Base-by-base conservation (phyloP, 345 rosid species). In the Aurinia saxatilis region DNA sequence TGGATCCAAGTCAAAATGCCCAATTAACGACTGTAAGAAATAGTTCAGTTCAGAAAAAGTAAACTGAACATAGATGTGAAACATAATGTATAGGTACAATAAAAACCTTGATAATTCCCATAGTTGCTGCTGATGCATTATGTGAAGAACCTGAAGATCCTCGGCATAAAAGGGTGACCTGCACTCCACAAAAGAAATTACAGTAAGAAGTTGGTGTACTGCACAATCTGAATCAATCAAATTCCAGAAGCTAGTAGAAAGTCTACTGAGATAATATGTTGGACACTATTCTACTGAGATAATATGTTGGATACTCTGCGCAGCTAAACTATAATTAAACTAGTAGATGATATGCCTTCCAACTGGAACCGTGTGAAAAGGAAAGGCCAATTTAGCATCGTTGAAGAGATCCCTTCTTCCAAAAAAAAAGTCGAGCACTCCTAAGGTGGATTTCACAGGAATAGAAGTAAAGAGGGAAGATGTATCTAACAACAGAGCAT, bases 1-100 rank as follows among this genome's bases (percentile, higher is more conserved):
- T 0, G 97, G 99, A 66, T 95, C 99, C 73, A 95, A 76, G 83
- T 95, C 99, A 70, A 95, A 95, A 70, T 95, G 99, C 48, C 99
- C 99, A 71, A 95, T 95, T 61, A 95, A 72, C 49, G 99, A 95
- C 99, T 95, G 95, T 84, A 82, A 41, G 51, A 50, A 47, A 51
- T 29, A 57, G 40, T 68, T 33, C 18, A 72, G 34, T 31, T 68
- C 66, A 75, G 76, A 64, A 65, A 31, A 56, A 36, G 11, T 49
- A 63, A 45, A 40, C 3, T 18, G 7, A n/a, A 67, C 33, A 44
- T 8, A 46, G 46, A 17, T 61, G 47, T 16, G 5, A 42, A 12
- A 53, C 27, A 50, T 53, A 57, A 50, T 36, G 51, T 45, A 17
- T 35, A 51, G 44, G 17, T 44, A 34, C 53, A 52, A 58, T 60